Conservation (phyloP, 805 yeast genomes). For the Kuraishia ogatae region DNA sequence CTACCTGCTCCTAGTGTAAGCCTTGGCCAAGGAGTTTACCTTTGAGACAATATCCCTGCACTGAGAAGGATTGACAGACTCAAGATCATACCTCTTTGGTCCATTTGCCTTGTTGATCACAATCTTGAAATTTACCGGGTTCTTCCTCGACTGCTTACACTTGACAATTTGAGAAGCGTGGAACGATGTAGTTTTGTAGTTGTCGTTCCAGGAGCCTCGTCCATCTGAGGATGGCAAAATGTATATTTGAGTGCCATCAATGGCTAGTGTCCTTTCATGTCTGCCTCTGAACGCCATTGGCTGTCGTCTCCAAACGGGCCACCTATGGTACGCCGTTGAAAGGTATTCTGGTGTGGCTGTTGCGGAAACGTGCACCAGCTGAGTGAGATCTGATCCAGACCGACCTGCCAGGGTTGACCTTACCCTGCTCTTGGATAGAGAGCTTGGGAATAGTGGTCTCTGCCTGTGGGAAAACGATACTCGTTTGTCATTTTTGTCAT, state of each 20-base stretch:
- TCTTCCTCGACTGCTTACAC: conserved; percentile 68
- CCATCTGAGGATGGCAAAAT: conserved; percentile 79
- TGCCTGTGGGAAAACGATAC: not conserved
- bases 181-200: conserved; percentile 73
- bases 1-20: not conserved
- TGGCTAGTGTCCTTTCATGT: conserved; percentile 74
- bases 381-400: not conserved
- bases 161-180: conserved; percentile 71
- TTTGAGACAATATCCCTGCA: conserved; percentile 73
- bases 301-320: conserved; percentile 84
- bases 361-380: not conserved
- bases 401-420: not conserved
- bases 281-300: conserved; percentile 75
- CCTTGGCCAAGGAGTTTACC: conserved; percentile 36
- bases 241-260: conserved; percentile 92
- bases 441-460: not conserved
- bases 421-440: not conserved
- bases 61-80: conserved; percentile 53
- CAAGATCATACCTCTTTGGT: conserved; percentile 80
- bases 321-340: conserved; percentile 62
- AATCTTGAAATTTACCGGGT: conserved; percentile 74
- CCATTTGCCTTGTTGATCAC: conserved; percentile 62
- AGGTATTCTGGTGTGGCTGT: not conserved
- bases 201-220: conserved; percentile 47
- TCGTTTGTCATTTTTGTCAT: not conserved